phyloP scores from a whole-genome alignment of 345 rosid species.

The Brassica napus region Da-Ae NC_063446.1:27039001-27039500 shows the following conservation, averaged over 20 bases:
- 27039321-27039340: too few species aligned
- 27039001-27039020: conserved; percentile 99
- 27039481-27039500: conserved; percentile 99
- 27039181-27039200: conserved; percentile 99
- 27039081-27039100: conserved; percentile 13
- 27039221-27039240: conserved; percentile 20
- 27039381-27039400: not conserved
- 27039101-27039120: conserved; percentile 1
- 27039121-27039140: conserved; percentile 26
- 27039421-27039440: not conserved
- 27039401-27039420: not conserved
- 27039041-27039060: conserved; percentile 80
- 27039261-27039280: not conserved
- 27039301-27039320: too few species aligned
- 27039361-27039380: conserved; percentile 3
- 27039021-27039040: conserved; percentile 99
- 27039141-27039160: conserved; percentile 97
- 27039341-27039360: too few species aligned
- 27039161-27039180: conserved; percentile 98
- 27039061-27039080: conserved; percentile 15
- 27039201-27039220: conserved; percentile 96
- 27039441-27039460: not conserved
- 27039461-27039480: conserved; percentile 56
- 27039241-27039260: conserved; percentile 16
- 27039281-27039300: too few species aligned